phyloP scores from a whole-genome alignment of 1,284 basidiomycete genomes.

The Taiwanofungus camphoratus region DNA sequence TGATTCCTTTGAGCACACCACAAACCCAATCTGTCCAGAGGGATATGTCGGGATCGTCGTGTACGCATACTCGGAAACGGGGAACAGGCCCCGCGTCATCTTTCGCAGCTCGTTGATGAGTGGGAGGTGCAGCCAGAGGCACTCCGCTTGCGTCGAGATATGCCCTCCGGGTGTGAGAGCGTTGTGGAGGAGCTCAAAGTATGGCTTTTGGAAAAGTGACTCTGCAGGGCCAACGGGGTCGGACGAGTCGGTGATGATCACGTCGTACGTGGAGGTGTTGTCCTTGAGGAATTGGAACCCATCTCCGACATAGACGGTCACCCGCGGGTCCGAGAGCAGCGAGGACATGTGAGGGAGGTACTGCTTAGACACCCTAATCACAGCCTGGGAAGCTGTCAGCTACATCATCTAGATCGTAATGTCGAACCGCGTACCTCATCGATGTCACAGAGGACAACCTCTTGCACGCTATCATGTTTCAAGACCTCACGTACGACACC shows the following conservation, averaged over 20 bases:
- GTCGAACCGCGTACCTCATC: constrained; percentile 66
- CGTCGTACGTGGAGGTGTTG: constrained; percentile 89
- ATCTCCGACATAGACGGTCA: constrained; percentile 89
- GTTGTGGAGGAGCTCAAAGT: constrained; percentile 92
- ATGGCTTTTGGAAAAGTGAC: constrained; percentile 94
- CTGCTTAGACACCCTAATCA: constrained; percentile 90
- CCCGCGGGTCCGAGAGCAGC: constrained; percentile 80
- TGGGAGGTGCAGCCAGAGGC: constrained; percentile 90
- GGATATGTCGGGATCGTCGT: constrained; percentile 99
- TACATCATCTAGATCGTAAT: background rate
- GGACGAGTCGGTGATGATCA: constrained; percentile 98
- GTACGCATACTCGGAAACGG: constrained; percentile 87
- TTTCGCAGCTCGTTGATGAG: constrained; percentile 80
- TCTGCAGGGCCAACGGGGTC: constrained; percentile 97
- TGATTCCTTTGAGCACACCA: constrained; percentile 82
- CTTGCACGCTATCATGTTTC: constrained; percentile 89
- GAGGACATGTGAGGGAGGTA: constrained; percentile 94
- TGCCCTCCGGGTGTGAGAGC: constrained; percentile 88
- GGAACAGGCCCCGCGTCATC: constrained; percentile 78
- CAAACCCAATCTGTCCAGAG: constrained; percentile 94
- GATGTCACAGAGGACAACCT: constrained; percentile 96
- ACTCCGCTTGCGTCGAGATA: constrained; percentile 96
- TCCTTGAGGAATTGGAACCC: constrained; percentile 96
- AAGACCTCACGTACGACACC: constrained; percentile 97
- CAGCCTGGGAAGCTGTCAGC: constrained; percentile 53